Conservation (phyloP, 192 early-diverging fungal genomes). For the Rhizoclosmatium globosum region DNA sequence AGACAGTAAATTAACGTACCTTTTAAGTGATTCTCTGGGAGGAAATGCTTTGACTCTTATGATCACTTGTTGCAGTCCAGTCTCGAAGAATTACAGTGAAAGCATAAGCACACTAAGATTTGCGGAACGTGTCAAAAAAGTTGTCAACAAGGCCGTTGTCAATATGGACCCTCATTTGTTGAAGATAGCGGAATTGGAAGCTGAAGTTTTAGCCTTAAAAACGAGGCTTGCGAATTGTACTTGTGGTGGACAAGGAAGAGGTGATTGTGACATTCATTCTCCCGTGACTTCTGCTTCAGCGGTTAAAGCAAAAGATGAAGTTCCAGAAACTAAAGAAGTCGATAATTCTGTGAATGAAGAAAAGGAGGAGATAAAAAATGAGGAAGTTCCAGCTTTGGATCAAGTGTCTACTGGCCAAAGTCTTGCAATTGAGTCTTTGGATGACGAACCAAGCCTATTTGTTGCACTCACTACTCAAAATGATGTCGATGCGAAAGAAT, state of each 20-base stretch:
- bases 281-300: too few species aligned
- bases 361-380: too few species aligned
- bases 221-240: constrained; percentile 38
- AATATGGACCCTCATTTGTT: constrained; percentile 52
- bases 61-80: constrained; percentile 30
- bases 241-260: constrained; percentile 13
- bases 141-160: constrained; percentile 47
- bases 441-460: too few species aligned
- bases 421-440: too few species aligned
- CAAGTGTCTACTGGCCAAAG: too few species aligned
- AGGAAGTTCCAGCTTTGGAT: too few species aligned
- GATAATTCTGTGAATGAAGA: too few species aligned
- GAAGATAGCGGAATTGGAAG: constrained; percentile 44
- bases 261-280: too few species aligned
- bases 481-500: too few species aligned
- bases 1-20: constrained; percentile 62
- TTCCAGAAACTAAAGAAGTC: too few species aligned
- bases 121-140: constrained; percentile 54
- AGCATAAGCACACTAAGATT: constrained; percentile 45
- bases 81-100: constrained; percentile 13
- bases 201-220: constrained; percentile 41
- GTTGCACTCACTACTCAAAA: too few species aligned
- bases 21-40: constrained; percentile 60
- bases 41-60: constrained; percentile 62
- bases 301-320: too few species aligned